phyloP scores from a whole-genome alignment of 208 protist genomes.

The Trypanosoma boissoni region DNA sequence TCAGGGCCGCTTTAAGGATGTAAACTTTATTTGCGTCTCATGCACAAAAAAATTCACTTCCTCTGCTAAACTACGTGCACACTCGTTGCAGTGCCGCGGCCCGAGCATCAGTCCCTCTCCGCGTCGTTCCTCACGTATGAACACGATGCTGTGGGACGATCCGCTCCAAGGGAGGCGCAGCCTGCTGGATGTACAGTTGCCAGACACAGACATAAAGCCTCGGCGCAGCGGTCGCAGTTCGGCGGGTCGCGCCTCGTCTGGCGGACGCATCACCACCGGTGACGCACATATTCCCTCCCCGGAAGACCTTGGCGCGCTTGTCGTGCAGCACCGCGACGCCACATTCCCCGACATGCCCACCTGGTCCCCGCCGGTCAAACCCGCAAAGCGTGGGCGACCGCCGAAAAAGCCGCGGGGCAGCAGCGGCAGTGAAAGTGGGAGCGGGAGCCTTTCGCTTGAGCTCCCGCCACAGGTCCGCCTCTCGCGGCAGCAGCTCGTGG shows the following conservation, averaged over 20 bases:
- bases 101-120: conserved; percentile 74
- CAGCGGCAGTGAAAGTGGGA: conserved; percentile 15
- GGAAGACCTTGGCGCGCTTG: conserved; percentile 54
- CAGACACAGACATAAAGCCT: conserved; percentile 20
- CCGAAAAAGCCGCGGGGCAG: not conserved
- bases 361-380: conserved; percentile 6
- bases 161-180: conserved; percentile 39
- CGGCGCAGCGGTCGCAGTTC: conserved; percentile 24
- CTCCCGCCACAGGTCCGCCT: conserved; percentile 60
- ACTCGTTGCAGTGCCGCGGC: conserved; percentile 76
- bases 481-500: conserved; percentile 23
- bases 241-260: conserved; percentile 51
- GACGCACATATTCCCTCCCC: conserved; percentile 41
- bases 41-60: conserved; percentile 83
- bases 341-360: conserved; percentile 47
- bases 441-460: conserved; percentile 51
- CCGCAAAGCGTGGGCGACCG: not conserved
- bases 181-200: conserved; percentile 68
- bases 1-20: conserved; percentile 66
- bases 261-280: conserved; percentile 73
- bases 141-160: conserved; percentile 84
- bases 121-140: conserved; percentile 72
- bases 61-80: conserved; percentile 64
- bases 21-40: conserved; percentile 83
- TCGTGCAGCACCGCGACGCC: conserved; percentile 59